Conservation (phyloP, 495 filamentous ascomycete species). For the Neurospora sp. region DNA sequence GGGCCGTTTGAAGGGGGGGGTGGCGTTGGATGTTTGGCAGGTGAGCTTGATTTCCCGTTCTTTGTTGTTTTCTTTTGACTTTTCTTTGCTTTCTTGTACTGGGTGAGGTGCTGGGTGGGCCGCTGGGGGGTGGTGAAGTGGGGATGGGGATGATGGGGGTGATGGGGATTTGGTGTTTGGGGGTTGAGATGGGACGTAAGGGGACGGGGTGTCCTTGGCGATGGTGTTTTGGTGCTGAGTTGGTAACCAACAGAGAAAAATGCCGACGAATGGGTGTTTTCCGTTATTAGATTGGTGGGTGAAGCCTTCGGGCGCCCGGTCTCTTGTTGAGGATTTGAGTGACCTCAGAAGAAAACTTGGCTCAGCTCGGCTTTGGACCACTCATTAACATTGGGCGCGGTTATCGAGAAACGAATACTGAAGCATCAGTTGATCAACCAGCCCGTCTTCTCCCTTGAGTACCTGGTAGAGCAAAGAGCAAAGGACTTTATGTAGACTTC, state of each 20-base stretch:
- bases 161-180: no score
- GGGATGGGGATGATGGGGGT: not conserved
- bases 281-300: not conserved
- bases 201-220: not conserved
- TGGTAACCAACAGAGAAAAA: not conserved
- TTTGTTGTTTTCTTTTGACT: not conserved
- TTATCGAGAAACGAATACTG: not conserved
- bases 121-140: not conserved
- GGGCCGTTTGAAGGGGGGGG: conserved; percentile 3
- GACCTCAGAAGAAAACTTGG: not conserved
- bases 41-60: conserved; percentile 24
- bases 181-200: no score
- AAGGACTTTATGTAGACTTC: not conserved
- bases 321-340: not conserved
- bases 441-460: not conserved
- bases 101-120: not conserved
- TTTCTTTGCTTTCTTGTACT: not conserved
- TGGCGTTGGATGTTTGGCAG: conserved; percentile 18
- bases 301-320: not conserved
- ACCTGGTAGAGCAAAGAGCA: not conserved
- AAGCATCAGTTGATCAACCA: not conserved
- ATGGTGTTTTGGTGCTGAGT: not conserved
- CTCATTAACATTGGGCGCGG: not conserved
- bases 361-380: not conserved
- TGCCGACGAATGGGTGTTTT: not conserved